phyloP scores from a whole-genome alignment of 768 basidiomycete genomes.

The Russula abietina region DNA sequence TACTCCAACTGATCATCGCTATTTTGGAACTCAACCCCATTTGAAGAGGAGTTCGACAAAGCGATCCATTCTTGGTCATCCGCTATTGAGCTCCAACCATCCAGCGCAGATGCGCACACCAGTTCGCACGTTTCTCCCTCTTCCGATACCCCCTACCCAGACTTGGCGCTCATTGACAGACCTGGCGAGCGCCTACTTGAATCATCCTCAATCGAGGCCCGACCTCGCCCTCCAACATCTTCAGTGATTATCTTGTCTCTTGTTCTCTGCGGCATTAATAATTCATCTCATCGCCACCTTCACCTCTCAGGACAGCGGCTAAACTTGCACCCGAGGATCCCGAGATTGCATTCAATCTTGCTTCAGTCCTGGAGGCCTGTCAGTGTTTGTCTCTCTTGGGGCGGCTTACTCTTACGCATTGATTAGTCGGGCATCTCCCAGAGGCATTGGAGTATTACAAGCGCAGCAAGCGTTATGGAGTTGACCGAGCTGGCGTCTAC shows the following conservation, averaged over 20 bases:
- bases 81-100: conserved; percentile 72
- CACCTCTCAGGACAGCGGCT: conserved; percentile 60
- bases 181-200: conserved; percentile 84
- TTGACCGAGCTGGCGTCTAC: conserved; percentile 77
- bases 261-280: conserved; percentile 25
- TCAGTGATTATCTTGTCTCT: conserved; percentile 40
- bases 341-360: conserved; percentile 88
- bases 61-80: conserved; percentile 86
- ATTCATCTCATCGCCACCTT: conserved; percentile 26
- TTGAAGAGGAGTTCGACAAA: conserved; percentile 76
- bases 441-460: conserved; percentile 80
- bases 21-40: background rate
- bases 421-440: conserved; percentile 66
- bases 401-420: conserved; percentile 4
- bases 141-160: conserved; percentile 25
- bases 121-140: conserved; percentile 45
- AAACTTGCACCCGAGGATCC: conserved; percentile 84
- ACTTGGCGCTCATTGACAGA: conserved; percentile 41
- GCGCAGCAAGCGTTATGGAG: conserved; percentile 66
- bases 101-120: conserved; percentile 81
- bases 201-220: conserved; percentile 70
- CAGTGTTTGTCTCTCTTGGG: conserved; percentile 27
- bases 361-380: conserved; percentile 88
- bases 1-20: conserved; percentile 22
- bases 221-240: conserved; percentile 85